Base-by-base conservation (phyloP, 805 yeast genomes). In the Kodamaea kakaduensis region DNA sequence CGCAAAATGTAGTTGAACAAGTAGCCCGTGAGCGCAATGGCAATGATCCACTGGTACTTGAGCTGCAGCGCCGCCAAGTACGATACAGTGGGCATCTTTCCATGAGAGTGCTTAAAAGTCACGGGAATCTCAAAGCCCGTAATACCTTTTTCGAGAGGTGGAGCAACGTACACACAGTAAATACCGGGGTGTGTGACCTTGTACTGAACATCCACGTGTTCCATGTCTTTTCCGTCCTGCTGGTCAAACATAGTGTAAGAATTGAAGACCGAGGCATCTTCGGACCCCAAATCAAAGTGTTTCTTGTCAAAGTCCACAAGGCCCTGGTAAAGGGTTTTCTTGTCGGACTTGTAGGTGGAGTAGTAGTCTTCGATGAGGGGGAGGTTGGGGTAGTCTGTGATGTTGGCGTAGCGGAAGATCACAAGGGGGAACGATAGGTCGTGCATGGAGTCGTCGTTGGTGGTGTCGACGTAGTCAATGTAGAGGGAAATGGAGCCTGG, bases 111-210 rank as follows among this genome's bases (percentile, higher is more conserved):
- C 14, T 43, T 41, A 35, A 43, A 47, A n/a, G 26, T 30, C 6
- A 59, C 41, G 1, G 59, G 52, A n/a, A 53, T 32, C 5, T 24
- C 6, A 16, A 51, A 22, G 9, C 38, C 33, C 4, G 22, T n/a
- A 8, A 43, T 29, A 9, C 31, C 15, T n/a, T 37, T 38, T 6
- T 45, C 47, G 3, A 24, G 18, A 4, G 55, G 55, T 6, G 56
- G 55, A 3, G 54, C 58, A 24, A 56, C 41, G 35, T 56, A 60
- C 6, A 57, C 55, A 44, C 67, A 60, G 39, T 58, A 60, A 14
- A 46, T 27, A 2, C 65, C 67, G 1, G 56, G 18, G 18, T 23
- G 17, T 3, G 20, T 20, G 2, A 32, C 35, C 6, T 12, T 13
- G 26, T 12, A 33, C 3, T 12, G 9, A 9, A 33, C 31, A 10